Evolutionary conservation across 768 basidiomycete species (phyloP), one percentile per base, ranked within the genome.

Genomic region (Podaxis sp.): DNA sequence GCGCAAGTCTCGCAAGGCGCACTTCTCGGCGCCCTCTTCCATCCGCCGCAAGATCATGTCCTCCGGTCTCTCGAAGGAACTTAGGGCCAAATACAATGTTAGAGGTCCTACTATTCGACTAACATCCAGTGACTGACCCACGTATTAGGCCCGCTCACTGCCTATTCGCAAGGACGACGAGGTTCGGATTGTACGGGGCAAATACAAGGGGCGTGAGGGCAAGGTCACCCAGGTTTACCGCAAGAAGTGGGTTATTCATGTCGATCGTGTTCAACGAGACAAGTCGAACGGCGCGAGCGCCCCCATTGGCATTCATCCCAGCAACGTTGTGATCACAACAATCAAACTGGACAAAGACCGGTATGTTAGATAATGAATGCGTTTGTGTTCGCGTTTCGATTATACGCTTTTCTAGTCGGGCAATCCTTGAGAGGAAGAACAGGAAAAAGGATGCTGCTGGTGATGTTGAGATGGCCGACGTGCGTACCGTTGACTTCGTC

Each of bases 131-230:
- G 44, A 51, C 37, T 66, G 57, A 61, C 57, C 48, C 11, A 20
- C 38, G 12, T 58, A 20, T 36, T 69, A 96, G 95, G 80, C 87
- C 69, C 95, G 95, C 68, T 93, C 96, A 63, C 80, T 98, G 64
- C 95, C 97, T 60, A 87, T 99, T 72, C 91, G 97, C 74, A 98
- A 98, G 78, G 96, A 98, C 71, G 96, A 99, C 76, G 96, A 99
- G 80, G 96, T 99, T 67, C 83, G 90, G 73, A 95, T 99, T 71
- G 93, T 98, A 64, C 87, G 96, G 67, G 96, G 96, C 61, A 96
- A 96, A 78, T 95, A 97, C 87, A 97, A 97, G 85, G 96, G 97
- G 56, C 87, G 95, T 74, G 96, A 99, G 84, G 96, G 96, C 72
- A 98, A 98, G 82, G 88, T 99, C 66, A 93, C 93, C 64, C 90